Evolutionary conservation across 768 basidiomycete species (phyloP).

Genomic region (Tephrocybe sp.): DNA sequence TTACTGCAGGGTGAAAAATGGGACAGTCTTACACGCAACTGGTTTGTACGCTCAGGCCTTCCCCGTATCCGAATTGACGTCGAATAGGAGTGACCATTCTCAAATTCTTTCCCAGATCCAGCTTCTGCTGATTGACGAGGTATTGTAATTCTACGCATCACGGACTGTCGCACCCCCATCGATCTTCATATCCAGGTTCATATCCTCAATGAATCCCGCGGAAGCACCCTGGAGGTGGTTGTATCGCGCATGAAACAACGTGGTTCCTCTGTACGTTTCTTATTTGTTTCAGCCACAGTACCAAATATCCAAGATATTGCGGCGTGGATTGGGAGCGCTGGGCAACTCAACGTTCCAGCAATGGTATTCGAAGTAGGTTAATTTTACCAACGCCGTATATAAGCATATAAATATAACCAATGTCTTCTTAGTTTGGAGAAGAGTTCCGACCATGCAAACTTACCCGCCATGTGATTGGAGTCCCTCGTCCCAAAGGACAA

Average conservation of each 20-base stretch:
- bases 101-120: slow-evolving; percentile 68
- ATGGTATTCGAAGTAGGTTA: slow-evolving; percentile 62
- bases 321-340: slow-evolving; percentile 70
- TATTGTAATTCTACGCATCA: no score
- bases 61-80: neutral
- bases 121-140: slow-evolving; percentile 92
- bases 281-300: slow-evolving; percentile 91
- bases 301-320: slow-evolving; percentile 93
- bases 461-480: slow-evolving; percentile 69
- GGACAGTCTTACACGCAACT: slow-evolving; percentile 90
- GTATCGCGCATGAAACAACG: slow-evolving; percentile 88
- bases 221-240: slow-evolving; percentile 94
- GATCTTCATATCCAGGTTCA: slow-evolving; percentile 64
- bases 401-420: neutral
- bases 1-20: slow-evolving; percentile 84
- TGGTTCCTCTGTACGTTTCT: slow-evolving; percentile 71
- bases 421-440: slow-evolving; percentile 75
- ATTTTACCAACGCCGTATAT: neutral
- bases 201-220: slow-evolving; percentile 86
- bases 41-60: slow-evolving; percentile 38
- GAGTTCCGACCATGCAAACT: slow-evolving; percentile 88
- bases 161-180: no score
- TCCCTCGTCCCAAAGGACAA: slow-evolving; percentile 55
- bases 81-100: slow-evolving; percentile 59
- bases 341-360: slow-evolving; percentile 43